Conservation (phyloP, 2,329 filamentous ascomycete genomes). For the Aspergillus flavus region DNA sequence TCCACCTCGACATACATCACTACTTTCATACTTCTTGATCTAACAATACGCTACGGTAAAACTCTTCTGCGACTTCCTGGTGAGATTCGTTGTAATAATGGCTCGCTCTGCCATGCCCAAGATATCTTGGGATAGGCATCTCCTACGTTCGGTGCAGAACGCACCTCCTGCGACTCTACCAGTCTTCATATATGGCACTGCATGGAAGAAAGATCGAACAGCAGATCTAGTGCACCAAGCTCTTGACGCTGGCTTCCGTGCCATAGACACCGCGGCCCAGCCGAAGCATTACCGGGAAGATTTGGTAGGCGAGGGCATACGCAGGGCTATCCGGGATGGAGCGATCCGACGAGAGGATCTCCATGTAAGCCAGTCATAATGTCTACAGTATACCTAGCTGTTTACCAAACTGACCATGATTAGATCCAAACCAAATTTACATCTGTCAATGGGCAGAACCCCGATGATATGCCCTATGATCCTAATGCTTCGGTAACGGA, state of each 20-base stretch:
- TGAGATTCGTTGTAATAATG: slow-evolving; percentile 13
- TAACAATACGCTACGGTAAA: neutral
- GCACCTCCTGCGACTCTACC: slow-evolving; percentile 37
- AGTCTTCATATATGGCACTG: slow-evolving; percentile 73
- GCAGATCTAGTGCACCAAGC: slow-evolving; percentile 69
- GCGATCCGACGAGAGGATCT: slow-evolving; percentile 62
- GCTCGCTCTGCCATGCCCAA: slow-evolving; percentile 26
- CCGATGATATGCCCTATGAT: slow-evolving; percentile 64
- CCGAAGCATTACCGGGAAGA: slow-evolving; percentile 77
- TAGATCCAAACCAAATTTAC: slow-evolving; percentile 86
- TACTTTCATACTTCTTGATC: neutral
- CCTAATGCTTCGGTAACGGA: slow-evolving; percentile 58
- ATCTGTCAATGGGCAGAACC: slow-evolving; percentile 63
- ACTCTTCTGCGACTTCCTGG: neutral
- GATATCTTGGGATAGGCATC: slow-evolving; percentile 36
- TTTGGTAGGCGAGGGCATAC: slow-evolving; percentile 68
- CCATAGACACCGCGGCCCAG: slow-evolving; percentile 76
- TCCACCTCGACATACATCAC: neutral
- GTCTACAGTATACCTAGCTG: neutral
- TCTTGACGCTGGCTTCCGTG: slow-evolving; percentile 69
- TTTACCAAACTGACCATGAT: neutral
- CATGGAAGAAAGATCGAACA: slow-evolving; percentile 78
- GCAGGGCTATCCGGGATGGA: slow-evolving; percentile 61
- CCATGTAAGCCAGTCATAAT: slow-evolving; percentile 54
- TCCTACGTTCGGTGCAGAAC: slow-evolving; percentile 29